phyloP scores from a whole-genome alignment of 2,329 filamentous ascomycete genomes.

The Aspergillus quadricinctus region DNA sequence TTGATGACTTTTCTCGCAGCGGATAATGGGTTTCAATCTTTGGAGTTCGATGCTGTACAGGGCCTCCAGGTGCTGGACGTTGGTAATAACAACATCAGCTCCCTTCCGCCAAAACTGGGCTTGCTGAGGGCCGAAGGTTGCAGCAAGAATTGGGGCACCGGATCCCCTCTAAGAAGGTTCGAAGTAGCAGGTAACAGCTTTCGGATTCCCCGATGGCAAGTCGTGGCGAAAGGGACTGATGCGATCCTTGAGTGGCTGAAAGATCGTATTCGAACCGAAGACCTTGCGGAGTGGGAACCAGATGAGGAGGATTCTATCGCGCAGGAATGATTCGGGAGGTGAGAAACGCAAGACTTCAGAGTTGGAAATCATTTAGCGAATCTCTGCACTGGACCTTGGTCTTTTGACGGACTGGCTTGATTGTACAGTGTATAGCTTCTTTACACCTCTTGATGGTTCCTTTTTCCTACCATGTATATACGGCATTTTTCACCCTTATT shows the following conservation, averaged over 20 bases:
- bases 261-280: slow-evolving; percentile 62
- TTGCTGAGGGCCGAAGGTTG: slow-evolving; percentile 60
- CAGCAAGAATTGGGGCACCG: slow-evolving; percentile 34
- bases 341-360: neutral
- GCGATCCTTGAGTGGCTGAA: slow-evolving; percentile 76
- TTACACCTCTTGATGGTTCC: neutral
- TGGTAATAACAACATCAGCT: slow-evolving; percentile 79
- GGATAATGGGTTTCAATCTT: slow-evolving; percentile 72
- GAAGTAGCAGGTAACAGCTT: slow-evolving; percentile 85
- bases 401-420: neutral
- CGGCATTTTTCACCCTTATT: neutral
- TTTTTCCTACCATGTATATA: neutral
- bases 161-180: slow-evolving; percentile 57
- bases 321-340: neutral
- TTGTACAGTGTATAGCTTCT: slow-evolving; percentile 4
- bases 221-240: slow-evolving; percentile 83
- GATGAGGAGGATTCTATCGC: slow-evolving; percentile 14
- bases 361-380: neutral
- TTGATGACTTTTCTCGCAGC: slow-evolving; percentile 67
- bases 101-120: slow-evolving; percentile 74
- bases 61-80: slow-evolving; percentile 75
- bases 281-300: slow-evolving; percentile 36
- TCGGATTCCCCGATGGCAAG: slow-evolving; percentile 76
- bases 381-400: neutral
- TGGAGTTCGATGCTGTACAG: slow-evolving; percentile 67